Conservation (phyloP, 1,284 basidiomycete species). For the Leccinum ponderosum region DNA sequence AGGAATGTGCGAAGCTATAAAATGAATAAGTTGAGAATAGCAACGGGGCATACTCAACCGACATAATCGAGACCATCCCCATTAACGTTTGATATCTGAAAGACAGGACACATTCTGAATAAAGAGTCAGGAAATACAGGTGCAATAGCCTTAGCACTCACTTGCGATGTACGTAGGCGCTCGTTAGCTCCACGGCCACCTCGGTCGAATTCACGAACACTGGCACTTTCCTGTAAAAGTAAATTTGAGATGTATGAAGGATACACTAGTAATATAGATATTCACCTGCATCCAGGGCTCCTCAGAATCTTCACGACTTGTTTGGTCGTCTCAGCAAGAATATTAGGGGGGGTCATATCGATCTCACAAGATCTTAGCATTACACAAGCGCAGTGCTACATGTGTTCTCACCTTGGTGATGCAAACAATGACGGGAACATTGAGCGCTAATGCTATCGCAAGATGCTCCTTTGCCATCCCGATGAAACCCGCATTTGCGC, state of each 20-base stretch:
- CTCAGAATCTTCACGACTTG: constrained; percentile 93
- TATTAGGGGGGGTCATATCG: constrained; percentile 96
- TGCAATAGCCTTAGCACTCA: constrained; percentile 8
- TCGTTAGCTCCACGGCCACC: constrained; percentile 76
- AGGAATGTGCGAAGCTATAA: constrained; percentile 77
- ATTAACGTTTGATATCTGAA: constrained; percentile 94
- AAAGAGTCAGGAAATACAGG: constrained; percentile 12
- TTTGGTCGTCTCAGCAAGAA: constrained; percentile 87
- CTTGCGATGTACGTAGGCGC: constrained; percentile 51
- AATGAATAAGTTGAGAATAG: constrained; percentile 8
- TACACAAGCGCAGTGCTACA: neutral
- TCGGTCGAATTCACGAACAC: constrained; percentile 78
- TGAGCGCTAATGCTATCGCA: constrained; percentile 91
- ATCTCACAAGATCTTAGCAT: constrained; percentile 47
- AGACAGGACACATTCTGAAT: constrained; percentile 85
- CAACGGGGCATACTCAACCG: constrained; percentile 21
- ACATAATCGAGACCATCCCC: constrained; percentile 87
- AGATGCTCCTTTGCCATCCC: constrained; percentile 99
- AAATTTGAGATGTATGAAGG: neutral
- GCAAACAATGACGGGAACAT: constrained; percentile 91
- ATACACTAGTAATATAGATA: constrained; percentile 4
- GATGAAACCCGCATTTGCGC: constrained; percentile 93
- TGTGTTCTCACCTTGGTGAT: constrained; percentile 78
- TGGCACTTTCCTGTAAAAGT: constrained; percentile 59
- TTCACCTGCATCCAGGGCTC: constrained; percentile 89